phyloP scores from a whole-genome alignment of 23 red algal species.

The Gracilaria gracilis region DNA sequence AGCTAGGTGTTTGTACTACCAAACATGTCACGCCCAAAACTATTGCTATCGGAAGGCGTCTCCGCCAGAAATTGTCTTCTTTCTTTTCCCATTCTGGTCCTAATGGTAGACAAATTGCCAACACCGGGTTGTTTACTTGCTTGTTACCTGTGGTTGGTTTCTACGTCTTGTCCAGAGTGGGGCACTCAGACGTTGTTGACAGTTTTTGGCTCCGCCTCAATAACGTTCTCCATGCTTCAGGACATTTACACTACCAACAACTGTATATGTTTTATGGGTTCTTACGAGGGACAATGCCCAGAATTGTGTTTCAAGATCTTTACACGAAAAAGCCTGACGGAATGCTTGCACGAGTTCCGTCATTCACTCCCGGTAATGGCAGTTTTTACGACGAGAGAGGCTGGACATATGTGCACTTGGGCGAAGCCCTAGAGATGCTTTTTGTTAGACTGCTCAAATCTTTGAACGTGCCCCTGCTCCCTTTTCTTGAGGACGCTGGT shows the following conservation, averaged over 20 bases:
- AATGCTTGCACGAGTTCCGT: constrained; percentile 12
- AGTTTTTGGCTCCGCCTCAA: constrained; percentile 22
- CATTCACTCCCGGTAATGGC: background rate
- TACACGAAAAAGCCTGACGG: background rate
- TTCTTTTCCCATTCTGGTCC: background rate
- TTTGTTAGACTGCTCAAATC: background rate
- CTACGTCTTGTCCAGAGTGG: constrained; percentile 24
- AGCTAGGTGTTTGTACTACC: background rate
- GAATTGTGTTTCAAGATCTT: constrained; percentile 9
- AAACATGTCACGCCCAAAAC: background rate
- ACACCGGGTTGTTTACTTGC: constrained; percentile 8
- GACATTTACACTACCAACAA: constrained; percentile 30
- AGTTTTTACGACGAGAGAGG: background rate
- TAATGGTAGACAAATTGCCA: background rate
- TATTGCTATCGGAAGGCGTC: background rate
- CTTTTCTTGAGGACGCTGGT: background rate
- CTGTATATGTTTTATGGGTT: constrained; percentile 38
- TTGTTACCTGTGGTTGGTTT: constrained; percentile 28
- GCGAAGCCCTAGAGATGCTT: background rate
- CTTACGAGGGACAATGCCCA: background rate
- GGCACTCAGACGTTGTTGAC: constrained; percentile 9
- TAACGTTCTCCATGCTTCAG: constrained; percentile 11
- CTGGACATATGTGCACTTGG: background rate
- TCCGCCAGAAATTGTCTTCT: background rate
- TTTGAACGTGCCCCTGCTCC: background rate